Base-by-base conservation (phyloP, 495 filamentous ascomycete species). In the Aspergillus coremiiformis region DNA sequence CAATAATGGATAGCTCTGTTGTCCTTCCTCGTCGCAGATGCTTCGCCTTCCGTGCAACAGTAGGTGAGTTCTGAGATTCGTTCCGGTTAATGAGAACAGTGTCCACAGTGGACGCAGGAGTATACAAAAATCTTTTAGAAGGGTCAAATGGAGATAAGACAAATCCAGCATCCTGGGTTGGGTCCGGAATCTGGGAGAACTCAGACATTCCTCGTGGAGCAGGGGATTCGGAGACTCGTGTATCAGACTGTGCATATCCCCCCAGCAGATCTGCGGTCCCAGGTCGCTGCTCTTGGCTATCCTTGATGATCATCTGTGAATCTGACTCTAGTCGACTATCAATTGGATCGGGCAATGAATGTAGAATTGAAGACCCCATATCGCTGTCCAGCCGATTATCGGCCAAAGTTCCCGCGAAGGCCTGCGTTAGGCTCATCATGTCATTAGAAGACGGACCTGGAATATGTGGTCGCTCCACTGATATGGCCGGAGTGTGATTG, bases 371-470 rank as follows among this genome's bases (percentile, higher is more conserved):
- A 24, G 75, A 73, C 39, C 74, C 76, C 44, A 49, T 51, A 59
- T 55, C 61, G 47, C 58, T 63, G 26, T 60, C 59, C 5, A 59
- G 56, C 22, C 73, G 58, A 39, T 79, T 81, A 27, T 87, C 80
- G 44, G 84, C 87, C 79, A 96, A 84, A 1, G 91, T 96, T 22
- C 87, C 89, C n/a, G 86, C 85, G 65, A 95, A 96, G 47, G 89
- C 88, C 64, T 96, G 91, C 4, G 90, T 95, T 44, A 95, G 75
- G 37, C 90, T 87, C 50, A 95, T 79, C 22, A 74, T 74, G 53
- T 72, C 72, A 15, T 70, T 68, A 4, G 72, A 69, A 22, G 74
- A 74, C 27, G 84, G 67, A 2, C 78, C 79, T 20, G 78, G 83
- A 54, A 86, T 82, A 5, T 60, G 42, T 23, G 71, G 68, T 44